Evolutionary conservation across 106 monocot genomes (phyloP).

Genomic region (Dactylorhiza incarnata): DNA sequence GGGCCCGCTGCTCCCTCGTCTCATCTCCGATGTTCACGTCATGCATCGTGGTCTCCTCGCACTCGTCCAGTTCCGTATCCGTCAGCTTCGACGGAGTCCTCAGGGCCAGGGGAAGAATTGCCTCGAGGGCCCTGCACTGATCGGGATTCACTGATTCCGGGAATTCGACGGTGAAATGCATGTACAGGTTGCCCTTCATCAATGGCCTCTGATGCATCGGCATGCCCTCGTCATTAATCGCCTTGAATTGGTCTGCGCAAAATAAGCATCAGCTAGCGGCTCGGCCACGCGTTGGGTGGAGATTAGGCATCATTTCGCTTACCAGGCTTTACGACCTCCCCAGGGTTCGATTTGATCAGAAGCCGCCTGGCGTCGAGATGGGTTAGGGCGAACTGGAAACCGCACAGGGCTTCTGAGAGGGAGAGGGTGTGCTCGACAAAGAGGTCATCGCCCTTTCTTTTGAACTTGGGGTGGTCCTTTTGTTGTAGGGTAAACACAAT

Average conservation of each 20-base stretch:
- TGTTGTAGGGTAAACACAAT: slow-evolving; percentile 47
- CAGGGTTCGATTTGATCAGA: slow-evolving; percentile 3
- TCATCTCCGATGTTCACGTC: slow-evolving; percentile 66
- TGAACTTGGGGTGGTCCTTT: slow-evolving; percentile 22
- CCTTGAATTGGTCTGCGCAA: slow-evolving; percentile 27
- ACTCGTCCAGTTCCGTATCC: slow-evolving; percentile 67
- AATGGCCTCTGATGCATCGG: slow-evolving; percentile 19
- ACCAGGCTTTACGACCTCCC: slow-evolving; percentile 34
- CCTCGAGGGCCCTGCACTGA: slow-evolving; percentile 44
- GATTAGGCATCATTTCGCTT: not conserved
- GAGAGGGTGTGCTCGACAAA: slow-evolving; percentile 46
- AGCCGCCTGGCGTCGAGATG: slow-evolving; percentile 9
- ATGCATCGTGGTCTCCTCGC: slow-evolving; percentile 61
- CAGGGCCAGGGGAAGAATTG: slow-evolving; percentile 34
- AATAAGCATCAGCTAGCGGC: not conserved
- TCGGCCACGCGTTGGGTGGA: not conserved
- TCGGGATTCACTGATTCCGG: slow-evolving; percentile 39
- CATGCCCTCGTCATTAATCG: slow-evolving; percentile 27
- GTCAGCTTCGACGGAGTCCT: slow-evolving; percentile 30
- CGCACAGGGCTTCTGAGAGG: slow-evolving; percentile 45
- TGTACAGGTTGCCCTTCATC: slow-evolving; percentile 40
- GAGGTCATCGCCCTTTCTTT: slow-evolving; percentile 51
- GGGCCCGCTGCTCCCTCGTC: slow-evolving; percentile 56
- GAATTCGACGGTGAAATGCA: slow-evolving; percentile 61
- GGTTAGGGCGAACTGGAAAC: slow-evolving; percentile 26